Base-by-base conservation (phyloP, 139 green algal genomes). In the Coelastrella sp. region DNA sequence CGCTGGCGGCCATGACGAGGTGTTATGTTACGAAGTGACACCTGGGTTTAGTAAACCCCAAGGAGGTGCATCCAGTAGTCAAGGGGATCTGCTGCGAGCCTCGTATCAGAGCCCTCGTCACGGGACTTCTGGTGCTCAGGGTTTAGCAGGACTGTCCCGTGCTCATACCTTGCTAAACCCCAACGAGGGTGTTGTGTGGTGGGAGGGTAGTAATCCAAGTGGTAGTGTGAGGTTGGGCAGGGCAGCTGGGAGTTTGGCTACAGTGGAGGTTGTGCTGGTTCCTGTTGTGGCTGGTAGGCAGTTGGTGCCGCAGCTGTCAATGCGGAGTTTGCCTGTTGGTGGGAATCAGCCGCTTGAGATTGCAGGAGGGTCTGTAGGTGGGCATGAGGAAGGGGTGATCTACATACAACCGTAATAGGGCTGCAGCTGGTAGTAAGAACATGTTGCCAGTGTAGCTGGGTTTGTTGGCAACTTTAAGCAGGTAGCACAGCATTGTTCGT, bases 201-300 rank as follows among this genome's bases (percentile, higher is more conserved):
- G 51, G 51, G 13, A 21, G 17, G 75, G 75, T 4, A 32, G 51
- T 11, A 69, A n/a, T 40, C 34, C 35, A 13, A 69, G 34, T 25
- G 75, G 75, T 15, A 71, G 40, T 59, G 75, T 82, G 35, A 64
- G 75, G 35, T 38, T 82, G 4, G 75, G 75, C 38, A 69, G 75
- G 53, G 57, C 35, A n/a, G 8, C 19, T 6, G 75, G 75, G 23
- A 35, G 35, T 7, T 38, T 82, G 19, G 75, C 75, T 38, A 30
- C 53, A n/a, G 75, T 82, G 37, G 75, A 82, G 38, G 53, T 82
- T 35, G 75, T 82, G 9, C 9, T 82, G 27, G 75, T 82, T 51
- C 75, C 75, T 17, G 9, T 25, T 21, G 34, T 57, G 7, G 50
- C 53, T 21, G 75, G 75, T 5, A 21, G 75, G 53, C 75, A 71